These are phyloP conservation scores for Epicoccum nigrum DNA, from an alignment of 2,329 filamentous ascomycete species.

Conservation along the genomic window DNA sequence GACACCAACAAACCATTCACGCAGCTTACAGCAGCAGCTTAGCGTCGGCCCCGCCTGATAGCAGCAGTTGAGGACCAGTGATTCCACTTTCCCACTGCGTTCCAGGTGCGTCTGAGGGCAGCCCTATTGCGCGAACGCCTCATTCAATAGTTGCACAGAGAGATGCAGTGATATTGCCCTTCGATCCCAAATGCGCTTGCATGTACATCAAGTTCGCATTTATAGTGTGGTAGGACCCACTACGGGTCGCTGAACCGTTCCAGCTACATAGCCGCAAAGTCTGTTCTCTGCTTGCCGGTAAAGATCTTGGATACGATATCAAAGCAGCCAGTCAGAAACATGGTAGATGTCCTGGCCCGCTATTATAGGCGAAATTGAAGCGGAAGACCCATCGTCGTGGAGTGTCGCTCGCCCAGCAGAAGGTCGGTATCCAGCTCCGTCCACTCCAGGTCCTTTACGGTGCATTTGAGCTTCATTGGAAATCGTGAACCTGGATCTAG, in stretches of 20 bases:
- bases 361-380: background rate
- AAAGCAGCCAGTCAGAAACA: background rate
- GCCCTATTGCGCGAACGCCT: background rate
- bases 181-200: background rate
- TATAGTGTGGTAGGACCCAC: background rate
- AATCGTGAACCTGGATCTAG: background rate
- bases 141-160: background rate
- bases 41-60: slow-evolving; percentile 7
- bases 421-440: background rate
- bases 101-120: background rate
- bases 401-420: background rate
- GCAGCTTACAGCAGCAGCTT: background rate
- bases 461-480: background rate
- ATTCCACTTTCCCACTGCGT: background rate
- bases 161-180: slow-evolving; percentile 5
- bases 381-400: background rate
- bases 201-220: background rate
- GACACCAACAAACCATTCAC: background rate
- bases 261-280: background rate
- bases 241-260: background rate
- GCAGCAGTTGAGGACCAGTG: background rate
- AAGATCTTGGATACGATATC: background rate
- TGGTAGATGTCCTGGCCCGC: background rate
- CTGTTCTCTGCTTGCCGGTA: background rate
- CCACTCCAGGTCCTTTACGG: background rate